Conservation (phyloP, 441 rosid species). For the Populus tomentosa region DNA sequence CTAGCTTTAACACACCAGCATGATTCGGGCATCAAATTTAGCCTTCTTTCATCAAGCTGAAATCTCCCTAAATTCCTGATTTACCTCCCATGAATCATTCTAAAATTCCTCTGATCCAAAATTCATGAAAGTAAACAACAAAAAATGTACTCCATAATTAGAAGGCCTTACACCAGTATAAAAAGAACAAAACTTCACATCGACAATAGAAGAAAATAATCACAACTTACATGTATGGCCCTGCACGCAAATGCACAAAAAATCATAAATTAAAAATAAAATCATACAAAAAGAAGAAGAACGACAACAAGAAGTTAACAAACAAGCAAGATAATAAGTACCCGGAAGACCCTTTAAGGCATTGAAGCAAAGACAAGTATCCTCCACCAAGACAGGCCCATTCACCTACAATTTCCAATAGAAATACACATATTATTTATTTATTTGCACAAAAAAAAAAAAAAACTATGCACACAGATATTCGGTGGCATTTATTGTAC, state of each 20-base stretch:
- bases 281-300: not conserved
- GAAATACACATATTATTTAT: not conserved
- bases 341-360: conserved; percentile 96
- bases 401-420: conserved; percentile 48
- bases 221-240: conserved; percentile 87
- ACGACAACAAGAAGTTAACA: not conserved
- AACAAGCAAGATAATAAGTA: conserved; percentile 14
- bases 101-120: not conserved
- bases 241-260: conserved; percentile 41
- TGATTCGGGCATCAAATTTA: not conserved
- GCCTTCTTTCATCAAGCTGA: not conserved
- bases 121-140: not conserved
- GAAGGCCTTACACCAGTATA: not conserved
- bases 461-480: not conserved
- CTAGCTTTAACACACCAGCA: not conserved
- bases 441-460: not conserved
- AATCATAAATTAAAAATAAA: not conserved
- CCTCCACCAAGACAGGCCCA: conserved; percentile 95
- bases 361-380: conserved; percentile 94
- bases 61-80: not conserved
- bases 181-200: not conserved
- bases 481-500: conserved; percentile 18
- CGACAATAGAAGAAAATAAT: not conserved
- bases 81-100: not conserved
- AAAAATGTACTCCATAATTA: not conserved